These are phyloP conservation scores for Ophiobolus disseminans DNA, from an alignment of 2,329 filamentous ascomycete genomes.

Conservation along the genomic window DNA sequence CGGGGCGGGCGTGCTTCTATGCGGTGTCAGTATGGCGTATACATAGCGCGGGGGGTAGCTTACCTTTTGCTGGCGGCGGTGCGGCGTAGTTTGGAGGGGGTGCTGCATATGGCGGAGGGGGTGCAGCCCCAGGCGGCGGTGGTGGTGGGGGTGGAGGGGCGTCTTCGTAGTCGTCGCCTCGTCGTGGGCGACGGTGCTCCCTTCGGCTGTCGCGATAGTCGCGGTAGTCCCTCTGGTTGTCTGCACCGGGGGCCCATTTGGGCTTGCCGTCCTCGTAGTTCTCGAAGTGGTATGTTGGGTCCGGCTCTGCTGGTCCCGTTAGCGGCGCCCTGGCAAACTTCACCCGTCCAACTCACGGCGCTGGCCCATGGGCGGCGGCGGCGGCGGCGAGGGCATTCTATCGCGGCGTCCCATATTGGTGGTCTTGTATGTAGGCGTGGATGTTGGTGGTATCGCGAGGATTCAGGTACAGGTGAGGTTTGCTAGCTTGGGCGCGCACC, in stretches of 20 bases:
- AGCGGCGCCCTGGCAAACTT: not conserved
- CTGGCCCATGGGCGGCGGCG: constrained; percentile 25
- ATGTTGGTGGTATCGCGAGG: not conserved
- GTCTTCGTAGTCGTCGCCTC: constrained; percentile 19
- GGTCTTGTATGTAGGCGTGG: not conserved
- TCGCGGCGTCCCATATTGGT: constrained; percentile 31
- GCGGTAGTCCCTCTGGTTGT: constrained; percentile 29
- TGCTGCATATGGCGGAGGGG: constrained; percentile 3
- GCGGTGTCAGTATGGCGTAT: not conserved
- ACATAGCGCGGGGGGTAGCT: constrained; percentile 10
- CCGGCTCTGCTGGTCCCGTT: constrained; percentile 18
- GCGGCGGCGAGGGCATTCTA: constrained; percentile 23
- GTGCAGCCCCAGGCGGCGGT: no score
- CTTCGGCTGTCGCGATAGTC: constrained; percentile 31
- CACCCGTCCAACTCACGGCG: constrained; percentile 14
- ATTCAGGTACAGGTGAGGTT: constrained; percentile 3
- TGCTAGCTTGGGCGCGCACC: not conserved
- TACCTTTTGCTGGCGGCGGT: constrained; percentile 16
- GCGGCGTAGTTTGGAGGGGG: constrained; percentile 2
- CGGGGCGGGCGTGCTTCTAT: constrained; percentile 17
- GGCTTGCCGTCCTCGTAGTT: constrained; percentile 39
- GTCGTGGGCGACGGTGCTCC: constrained; percentile 27
- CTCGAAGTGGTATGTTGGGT: constrained; percentile 35
- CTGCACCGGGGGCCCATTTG: constrained; percentile 30
- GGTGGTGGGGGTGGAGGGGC: constrained; percentile 26